phyloP scores from a whole-genome alignment of 345 rosid genomes.

The Kandelia obovata region DNA sequence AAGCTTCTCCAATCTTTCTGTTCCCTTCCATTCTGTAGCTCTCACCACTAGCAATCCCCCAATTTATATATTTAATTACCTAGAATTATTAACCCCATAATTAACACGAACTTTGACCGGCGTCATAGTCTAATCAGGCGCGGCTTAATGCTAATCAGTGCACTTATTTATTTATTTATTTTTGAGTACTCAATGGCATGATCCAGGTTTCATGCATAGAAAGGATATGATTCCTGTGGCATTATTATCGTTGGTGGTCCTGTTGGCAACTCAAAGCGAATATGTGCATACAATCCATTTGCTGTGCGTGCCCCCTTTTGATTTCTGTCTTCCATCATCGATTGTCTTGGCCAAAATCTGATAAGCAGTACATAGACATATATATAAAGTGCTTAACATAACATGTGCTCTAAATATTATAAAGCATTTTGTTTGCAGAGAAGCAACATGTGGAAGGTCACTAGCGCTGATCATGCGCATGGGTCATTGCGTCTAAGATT shows the following conservation, averaged over 20 bases:
- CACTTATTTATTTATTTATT: background rate
- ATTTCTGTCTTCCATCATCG: slow-evolving; percentile 16
- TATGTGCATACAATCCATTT: slow-evolving; percentile 4
- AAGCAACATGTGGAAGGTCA: slow-evolving; percentile 37
- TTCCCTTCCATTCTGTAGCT: slow-evolving; percentile 24
- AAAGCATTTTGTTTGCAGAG: slow-evolving; percentile 9
- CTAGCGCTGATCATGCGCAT: slow-evolving; percentile 26
- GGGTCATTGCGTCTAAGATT: slow-evolving; percentile 15
- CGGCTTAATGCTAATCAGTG: slow-evolving; percentile 6
- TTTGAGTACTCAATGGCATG: background rate
- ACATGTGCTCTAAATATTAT: background rate
- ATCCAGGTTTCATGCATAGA: slow-evolving; percentile 11
- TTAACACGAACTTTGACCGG: slow-evolving; percentile 5
- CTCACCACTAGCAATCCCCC: background rate
- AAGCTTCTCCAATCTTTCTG: slow-evolving; percentile 14
- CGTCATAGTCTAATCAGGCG: slow-evolving; percentile 8
- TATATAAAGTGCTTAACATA: background rate
- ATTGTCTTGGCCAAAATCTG: slow-evolving; percentile 17
- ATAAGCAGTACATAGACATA: background rate
- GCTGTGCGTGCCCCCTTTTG: background rate
- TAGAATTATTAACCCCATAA: slow-evolving; percentile 26
- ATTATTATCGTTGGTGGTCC: slow-evolving; percentile 15
- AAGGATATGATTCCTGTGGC: slow-evolving; percentile 7
- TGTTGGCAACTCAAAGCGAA: slow-evolving; percentile 24
- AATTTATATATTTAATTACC: slow-evolving; percentile 8